A percentile compares a stretch with the other conserved stretches of the same genome.
phyloP scores from a whole-genome alignment of 2,329 filamentous ascomycete genomes.

The Pezicula neosporulosa region DNA sequence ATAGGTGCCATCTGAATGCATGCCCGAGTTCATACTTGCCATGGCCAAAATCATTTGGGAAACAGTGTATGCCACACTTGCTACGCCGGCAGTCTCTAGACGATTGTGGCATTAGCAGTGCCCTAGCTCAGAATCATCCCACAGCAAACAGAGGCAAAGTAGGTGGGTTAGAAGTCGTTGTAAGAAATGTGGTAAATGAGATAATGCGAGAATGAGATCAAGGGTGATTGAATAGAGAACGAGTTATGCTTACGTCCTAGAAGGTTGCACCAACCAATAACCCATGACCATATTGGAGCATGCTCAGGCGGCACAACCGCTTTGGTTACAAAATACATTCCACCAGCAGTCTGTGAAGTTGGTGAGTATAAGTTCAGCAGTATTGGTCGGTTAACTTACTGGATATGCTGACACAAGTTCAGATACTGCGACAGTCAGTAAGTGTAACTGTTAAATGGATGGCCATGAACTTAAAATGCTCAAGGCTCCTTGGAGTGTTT shows the following conservation, averaged over 20 bases:
- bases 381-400: background rate
- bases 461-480: slow-evolving; percentile 4
- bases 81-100: slow-evolving; percentile 53
- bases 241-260: slow-evolving; percentile 39
- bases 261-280: slow-evolving; percentile 66
- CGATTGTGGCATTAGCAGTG: too few species aligned
- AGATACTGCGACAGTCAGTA: slow-evolving; percentile 40
- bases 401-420: slow-evolving; percentile 65
- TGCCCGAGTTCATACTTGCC: slow-evolving; percentile 56
- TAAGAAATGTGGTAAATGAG: too few species aligned
- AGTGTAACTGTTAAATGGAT: slow-evolving; percentile 14
- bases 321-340: slow-evolving; percentile 67
- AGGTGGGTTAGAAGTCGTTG: too few species aligned
- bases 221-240: too few species aligned
- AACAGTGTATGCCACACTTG: slow-evolving; percentile 59
- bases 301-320: slow-evolving; percentile 58
- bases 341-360: slow-evolving; percentile 47
- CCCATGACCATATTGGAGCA: slow-evolving; percentile 61
- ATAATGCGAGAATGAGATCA: too few species aligned
- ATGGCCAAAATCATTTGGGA: slow-evolving; percentile 61
- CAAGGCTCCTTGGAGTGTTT: background rate
- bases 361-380: background rate
- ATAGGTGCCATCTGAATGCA: slow-evolving; percentile 43
- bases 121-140: too few species aligned
- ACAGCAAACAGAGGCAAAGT: too few species aligned